Evolutionary conservation across 2,329 filamentous ascomycete genomes (phyloP), one percentile per base, ranked within the genome.

Genomic region (Kalaharituber pfeilii): DNA sequence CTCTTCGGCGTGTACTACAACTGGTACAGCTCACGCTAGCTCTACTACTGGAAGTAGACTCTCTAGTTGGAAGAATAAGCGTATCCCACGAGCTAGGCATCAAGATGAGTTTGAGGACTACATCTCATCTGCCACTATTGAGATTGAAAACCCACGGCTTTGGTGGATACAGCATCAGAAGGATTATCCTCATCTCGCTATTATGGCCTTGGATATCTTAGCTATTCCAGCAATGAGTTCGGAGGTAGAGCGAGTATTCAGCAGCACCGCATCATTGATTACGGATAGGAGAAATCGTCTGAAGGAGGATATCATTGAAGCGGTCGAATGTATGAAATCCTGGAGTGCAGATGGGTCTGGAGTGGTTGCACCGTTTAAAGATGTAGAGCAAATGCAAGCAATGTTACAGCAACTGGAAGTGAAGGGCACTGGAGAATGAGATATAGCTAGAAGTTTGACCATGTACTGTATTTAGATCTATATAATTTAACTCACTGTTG

Each of bases 181-280:
- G 7, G 13, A 44, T 11, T 55, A 49, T 29, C 51, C 33, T 3
- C 2, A n/a, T 2, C 33, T 53, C 1, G 54, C 51, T 8, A 51
- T 47, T 7, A 9, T 56, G 3, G 53, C 50, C 4, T 33, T 53
- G 2, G 53, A 56, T 29, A 28, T 47, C 8, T 51, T 53, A n/a
- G 52, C 47, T 2, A 33, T 51, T 15, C 53, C 45, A 6, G 50
- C 57, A 1, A 57, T 59, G 55, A 54, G 42, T 36, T 52, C 54
- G 4, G 57, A 59, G 29, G 42, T 49, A 15, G 53, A 57, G 30
- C 13, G 47, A 2, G 47, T 59, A 15, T 59, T 57, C 15, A 59
- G 55, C 29, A 52, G 55, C 45, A 28, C 55, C 15, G 56, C 56
- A 33, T 26, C 47, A 15, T 5, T 39, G 0, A 49, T 59, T 28